Base-by-base conservation (phyloP, 202 grass and related monocot genomes). In the Dendrocalamus latiflorus region DNA sequence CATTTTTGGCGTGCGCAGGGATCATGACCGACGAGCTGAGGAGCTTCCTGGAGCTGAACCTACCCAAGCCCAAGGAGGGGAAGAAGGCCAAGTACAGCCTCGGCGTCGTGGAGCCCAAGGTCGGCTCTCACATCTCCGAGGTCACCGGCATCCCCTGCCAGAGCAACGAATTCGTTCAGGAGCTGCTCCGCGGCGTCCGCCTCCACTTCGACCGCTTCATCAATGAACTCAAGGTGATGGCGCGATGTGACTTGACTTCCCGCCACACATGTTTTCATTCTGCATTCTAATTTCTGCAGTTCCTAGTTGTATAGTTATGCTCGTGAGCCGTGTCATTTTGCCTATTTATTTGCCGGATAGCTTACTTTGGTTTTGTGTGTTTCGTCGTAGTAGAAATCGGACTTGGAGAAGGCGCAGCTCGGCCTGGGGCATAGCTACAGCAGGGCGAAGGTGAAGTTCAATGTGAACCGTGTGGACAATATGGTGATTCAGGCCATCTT, bases 141-240 rank as follows among this genome's bases (percentile, higher is more conserved):
- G n/a, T n/a, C n/a, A n/a, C n/a, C n/a, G n/a, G n/a, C n/a, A n/a
- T n/a, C n/a, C n/a, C n/a, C n/a, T n/a, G n/a, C n/a, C n/a, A n/a
- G n/a, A n/a, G n/a, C n/a, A n/a, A n/a, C n/a, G n/a, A n/a, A 98
- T 95, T 90, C 48, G 89, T 95, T 18, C 90, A 90, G 14, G 95
- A 95, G 69, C 79, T 98, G 28, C 95, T 98, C 47, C 90, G 92
- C 0, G 92, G 90, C 0, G 87, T 98, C 66, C 86, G 90, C 11
- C 85, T 93, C 49, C 95, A 98, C 53, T 98, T 98, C 12, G 89
- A 91, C 37, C 80, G 49, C 51, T 90, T 98, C 74, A 93, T 98
- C 48, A 93, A 88, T 45, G 89, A 95, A 53, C 87, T 98, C 42
- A 98, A 95, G 92, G 95, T 98, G n/a, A n/a, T n/a, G n/a, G n/a